Conservation (phyloP, 192 early-diverging fungal species). For the Irineochytrium annulatum region DNA sequence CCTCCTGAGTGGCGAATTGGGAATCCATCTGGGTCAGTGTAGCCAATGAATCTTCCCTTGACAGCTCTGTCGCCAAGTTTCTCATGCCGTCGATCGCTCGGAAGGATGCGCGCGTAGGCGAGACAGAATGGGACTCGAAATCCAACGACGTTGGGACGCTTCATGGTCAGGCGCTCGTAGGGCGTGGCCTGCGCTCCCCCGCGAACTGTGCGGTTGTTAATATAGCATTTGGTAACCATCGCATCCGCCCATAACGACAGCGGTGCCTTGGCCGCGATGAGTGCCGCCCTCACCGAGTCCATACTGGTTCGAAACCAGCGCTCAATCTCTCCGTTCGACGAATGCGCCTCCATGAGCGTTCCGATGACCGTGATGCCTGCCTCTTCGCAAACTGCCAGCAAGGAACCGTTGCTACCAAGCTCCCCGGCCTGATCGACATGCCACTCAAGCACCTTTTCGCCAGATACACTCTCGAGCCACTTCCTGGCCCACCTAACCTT, state of each 20-base stretch:
- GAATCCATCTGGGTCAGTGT: not conserved
- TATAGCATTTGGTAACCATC: not conserved
- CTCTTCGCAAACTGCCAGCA: too few relatives aligned
- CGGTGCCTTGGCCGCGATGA: not conserved
- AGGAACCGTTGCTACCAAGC: too few relatives aligned
- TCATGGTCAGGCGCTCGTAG: not conserved
- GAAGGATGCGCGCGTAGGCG: not conserved
- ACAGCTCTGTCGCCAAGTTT: not conserved
- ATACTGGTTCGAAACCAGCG: not conserved
- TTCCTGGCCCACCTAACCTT: not conserved
- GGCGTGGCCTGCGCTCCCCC: not conserved
- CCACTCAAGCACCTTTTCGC: not conserved
- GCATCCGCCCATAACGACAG: not conserved
- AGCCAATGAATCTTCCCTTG: constrained; percentile 9
- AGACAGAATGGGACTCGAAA: constrained; percentile 8
- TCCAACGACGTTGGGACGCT: not conserved
- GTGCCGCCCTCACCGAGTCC: not conserved
- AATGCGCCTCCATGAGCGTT: not conserved
- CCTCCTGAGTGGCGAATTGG: not conserved
- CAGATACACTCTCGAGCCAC: not conserved
- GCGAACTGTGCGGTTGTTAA: not conserved
- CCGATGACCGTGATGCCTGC: not conserved
- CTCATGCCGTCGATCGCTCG: too few relatives aligned
- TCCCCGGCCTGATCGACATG: too few relatives aligned
- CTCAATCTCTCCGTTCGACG: not conserved